Percentiles rank a stretch among this genome's conserved stretches.
These are phyloP conservation scores for Macadamia integrifolia DNA, from an alignment of 164 flowering plant species.

Conservation along the genomic window DNA sequence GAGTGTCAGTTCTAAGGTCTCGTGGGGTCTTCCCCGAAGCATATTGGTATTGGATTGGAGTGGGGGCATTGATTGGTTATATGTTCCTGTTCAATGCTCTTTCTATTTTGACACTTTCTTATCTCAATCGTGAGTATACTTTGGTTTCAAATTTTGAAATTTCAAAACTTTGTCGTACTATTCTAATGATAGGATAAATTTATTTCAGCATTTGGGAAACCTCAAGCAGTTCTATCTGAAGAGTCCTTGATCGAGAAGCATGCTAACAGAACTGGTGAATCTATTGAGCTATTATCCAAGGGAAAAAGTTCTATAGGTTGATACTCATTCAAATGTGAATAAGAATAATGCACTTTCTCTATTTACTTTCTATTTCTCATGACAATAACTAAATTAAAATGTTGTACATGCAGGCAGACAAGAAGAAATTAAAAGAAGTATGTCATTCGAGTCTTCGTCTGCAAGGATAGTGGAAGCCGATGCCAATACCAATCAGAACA, in stretches of 20 bases:
- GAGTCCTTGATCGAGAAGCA: conserved; percentile 2
- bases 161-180: not conserved
- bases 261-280: conserved; percentile 14
- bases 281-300: conserved; percentile 12
- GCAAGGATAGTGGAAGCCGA: conserved; percentile 15
- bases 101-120: conserved; percentile 23
- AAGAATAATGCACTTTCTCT: not conserved
- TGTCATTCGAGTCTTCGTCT: conserved; percentile 1
- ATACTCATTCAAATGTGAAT: conserved; percentile 3
- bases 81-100: conserved; percentile 24
- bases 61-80: conserved; percentile 27
- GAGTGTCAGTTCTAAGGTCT: conserved; percentile 23
- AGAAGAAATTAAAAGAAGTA: conserved; percentile 9
- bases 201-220: conserved; percentile 2
- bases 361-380: not conserved
- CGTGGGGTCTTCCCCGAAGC: conserved; percentile 26
- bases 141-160: not conserved
- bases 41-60: conserved; percentile 42
- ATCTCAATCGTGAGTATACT: conserved; percentile 24
- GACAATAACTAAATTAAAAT: not conserved
- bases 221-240: conserved; percentile 7
- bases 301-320: conserved; percentile 9
- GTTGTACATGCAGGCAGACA: conserved; percentile 1
- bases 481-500: conserved; percentile 10
- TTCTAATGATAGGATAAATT: not conserved